A percentile compares a stretch with the other conserved stretches of the same genome.
phyloP scores from a whole-genome alignment of 305 asterid species.

The Euphrasia arctica region DNA sequence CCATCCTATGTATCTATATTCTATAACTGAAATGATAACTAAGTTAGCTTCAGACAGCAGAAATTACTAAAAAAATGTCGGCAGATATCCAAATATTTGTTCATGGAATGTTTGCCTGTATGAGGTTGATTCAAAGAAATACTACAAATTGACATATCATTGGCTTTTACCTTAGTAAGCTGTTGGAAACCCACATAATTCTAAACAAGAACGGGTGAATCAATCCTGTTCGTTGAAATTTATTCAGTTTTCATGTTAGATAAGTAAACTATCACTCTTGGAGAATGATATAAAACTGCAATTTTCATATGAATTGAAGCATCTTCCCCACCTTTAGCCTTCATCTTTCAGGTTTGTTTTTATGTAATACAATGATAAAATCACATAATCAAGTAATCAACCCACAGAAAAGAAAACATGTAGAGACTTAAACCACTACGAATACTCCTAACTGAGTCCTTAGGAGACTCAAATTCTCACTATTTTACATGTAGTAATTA shows the following conservation, averaged over 20 bases:
- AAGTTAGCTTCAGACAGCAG: slow-evolving; percentile 47
- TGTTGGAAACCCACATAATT: slow-evolving; percentile 63
- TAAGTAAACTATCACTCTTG: not conserved
- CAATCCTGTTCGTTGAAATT: slow-evolving; percentile 79
- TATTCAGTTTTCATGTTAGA: slow-evolving; percentile 28
- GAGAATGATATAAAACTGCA: not conserved
- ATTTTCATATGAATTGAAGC: not conserved
- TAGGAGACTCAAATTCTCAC: slow-evolving; percentile 1
- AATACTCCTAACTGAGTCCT: not conserved
- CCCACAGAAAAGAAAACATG: not conserved
- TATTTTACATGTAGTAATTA: not conserved
- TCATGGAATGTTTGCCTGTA: slow-evolving; percentile 2
- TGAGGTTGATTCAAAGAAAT: slow-evolving; percentile 31
- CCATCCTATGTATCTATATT: not conserved
- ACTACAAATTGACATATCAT: slow-evolving; percentile 64
- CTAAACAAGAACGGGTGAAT: slow-evolving; percentile 72
- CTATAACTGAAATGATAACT: slow-evolving; percentile 31
- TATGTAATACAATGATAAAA: not conserved
- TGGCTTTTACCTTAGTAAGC: slow-evolving; percentile 56
- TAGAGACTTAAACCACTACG: not conserved
- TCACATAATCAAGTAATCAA: not conserved
- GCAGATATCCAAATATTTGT: not conserved
- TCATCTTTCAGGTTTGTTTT: not conserved
- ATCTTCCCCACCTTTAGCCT: not conserved
- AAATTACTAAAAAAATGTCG: slow-evolving; percentile 15